Conservation (phyloP, 768 basidiomycete species). For the Ramaria rubella region DNA sequence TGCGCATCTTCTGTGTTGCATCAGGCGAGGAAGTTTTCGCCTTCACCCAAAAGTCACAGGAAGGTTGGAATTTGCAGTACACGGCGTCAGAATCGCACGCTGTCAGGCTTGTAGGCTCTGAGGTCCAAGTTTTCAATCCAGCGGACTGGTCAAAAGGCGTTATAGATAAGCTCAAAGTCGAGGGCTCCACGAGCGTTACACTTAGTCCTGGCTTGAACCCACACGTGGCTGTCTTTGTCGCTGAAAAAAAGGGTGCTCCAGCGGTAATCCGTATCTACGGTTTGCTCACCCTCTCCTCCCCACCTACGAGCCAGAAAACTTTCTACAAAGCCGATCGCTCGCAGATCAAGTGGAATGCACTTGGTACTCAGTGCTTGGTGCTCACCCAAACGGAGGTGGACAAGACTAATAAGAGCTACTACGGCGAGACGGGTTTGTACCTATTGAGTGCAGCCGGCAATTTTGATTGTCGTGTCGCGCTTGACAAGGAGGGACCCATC, state of each 20-base stretch:
- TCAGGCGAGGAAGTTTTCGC: conserved; percentile 82
- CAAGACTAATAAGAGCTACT: conserved; percentile 95
- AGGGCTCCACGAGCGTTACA: conserved; percentile 70
- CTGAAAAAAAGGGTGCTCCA: conserved; percentile 94
- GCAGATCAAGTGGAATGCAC: conserved; percentile 91
- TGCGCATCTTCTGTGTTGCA: conserved; percentile 80
- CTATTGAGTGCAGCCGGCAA: conserved; percentile 87
- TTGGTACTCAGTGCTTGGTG: conserved; percentile 87
- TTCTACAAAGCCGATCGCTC: conserved; percentile 96
- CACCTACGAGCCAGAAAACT: conserved; percentile 81
- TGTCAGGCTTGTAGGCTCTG: conserved; percentile 68
- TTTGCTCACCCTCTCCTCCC: conserved; percentile 47
- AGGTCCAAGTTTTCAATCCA: conserved; percentile 80
- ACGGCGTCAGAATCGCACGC: conserved; percentile 86
- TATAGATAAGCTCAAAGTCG: conserved; percentile 74
- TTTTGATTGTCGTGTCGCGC: conserved; percentile 81
- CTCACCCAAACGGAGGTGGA: conserved; percentile 96
- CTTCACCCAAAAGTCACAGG: conserved; percentile 86
- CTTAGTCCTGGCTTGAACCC: conserved; percentile 84
- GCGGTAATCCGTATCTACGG: conserved; percentile 82
- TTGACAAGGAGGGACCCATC: conserved; percentile 96
- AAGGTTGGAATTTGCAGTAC: conserved; percentile 89
- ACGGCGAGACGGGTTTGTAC: conserved; percentile 95
- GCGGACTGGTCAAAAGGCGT: conserved; percentile 75
- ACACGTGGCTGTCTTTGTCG: conserved; percentile 85